phyloP scores from a whole-genome alignment of 148 eudicot species.

The Chenopodium formosanum region DNA sequence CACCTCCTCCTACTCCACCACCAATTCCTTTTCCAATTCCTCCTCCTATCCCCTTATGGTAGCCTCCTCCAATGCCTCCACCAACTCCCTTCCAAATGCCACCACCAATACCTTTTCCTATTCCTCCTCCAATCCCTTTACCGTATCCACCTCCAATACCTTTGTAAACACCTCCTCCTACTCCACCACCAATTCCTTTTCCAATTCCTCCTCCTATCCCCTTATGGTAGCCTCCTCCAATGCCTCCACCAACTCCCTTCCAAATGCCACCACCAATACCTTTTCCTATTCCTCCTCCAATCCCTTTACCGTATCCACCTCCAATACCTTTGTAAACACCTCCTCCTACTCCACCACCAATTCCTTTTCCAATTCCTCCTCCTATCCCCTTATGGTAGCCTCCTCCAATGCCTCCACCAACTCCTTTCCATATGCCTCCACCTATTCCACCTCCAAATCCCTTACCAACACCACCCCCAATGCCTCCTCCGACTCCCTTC shows the following conservation, averaged over 20 bases:
- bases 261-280: conserved; percentile 20
- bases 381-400: conserved; percentile 7
- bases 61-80: conserved; percentile 18
- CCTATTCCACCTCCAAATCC: conserved; percentile 19
- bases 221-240: conserved; percentile 18
- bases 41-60: conserved; percentile 2
- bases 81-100: neutral
- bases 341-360: conserved; percentile 9
- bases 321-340: neutral
- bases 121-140: conserved; percentile 8
- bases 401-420: conserved; percentile 11
- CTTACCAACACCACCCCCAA: conserved; percentile 16
- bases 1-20: conserved; percentile 16
- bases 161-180: neutral
- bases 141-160: conserved; percentile 16
- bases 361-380: conserved; percentile 25
- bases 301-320: conserved; percentile 19
- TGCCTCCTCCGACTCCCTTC: neutral
- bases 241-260: neutral
- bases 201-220: conserved; percentile 22
- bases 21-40: conserved; percentile 18
- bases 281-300: conserved; percentile 22
- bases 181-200: conserved; percentile 9
- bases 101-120: conserved; percentile 12
- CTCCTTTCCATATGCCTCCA: conserved; percentile 7